Evolutionary conservation across 192 early-diverging fungal genomes (phyloP).

Genomic region (Martensiomyces pterosporus): DNA sequence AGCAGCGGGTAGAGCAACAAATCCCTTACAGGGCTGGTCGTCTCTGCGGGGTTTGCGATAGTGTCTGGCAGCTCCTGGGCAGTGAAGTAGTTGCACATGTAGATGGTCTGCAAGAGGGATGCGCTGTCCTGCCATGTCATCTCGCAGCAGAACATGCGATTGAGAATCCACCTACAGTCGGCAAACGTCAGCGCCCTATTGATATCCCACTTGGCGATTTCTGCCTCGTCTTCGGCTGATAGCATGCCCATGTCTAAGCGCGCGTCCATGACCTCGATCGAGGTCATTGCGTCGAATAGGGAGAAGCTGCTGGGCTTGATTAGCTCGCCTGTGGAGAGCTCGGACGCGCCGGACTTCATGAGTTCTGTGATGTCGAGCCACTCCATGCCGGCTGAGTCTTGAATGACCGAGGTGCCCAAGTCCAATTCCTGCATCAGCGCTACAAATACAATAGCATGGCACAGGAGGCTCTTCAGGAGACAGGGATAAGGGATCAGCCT

Average conservation of each 20-base stretch:
- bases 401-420: background rate
- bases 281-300: conserved; percentile 32
- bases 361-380: conserved; percentile 39
- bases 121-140: conserved; percentile 40
- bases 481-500: background rate
- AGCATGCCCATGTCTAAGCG: conserved; percentile 49
- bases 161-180: conserved; percentile 27
- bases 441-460: no score
- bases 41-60: background rate
- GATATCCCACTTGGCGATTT: conserved; percentile 34
- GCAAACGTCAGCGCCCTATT: conserved; percentile 9
- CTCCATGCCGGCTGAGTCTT: background rate
- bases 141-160: conserved; percentile 35
- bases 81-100: conserved; percentile 42
- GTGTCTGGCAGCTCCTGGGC: background rate
- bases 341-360: conserved; percentile 3
- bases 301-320: conserved; percentile 15
- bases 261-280: conserved; percentile 43
- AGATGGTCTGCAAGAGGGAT: conserved; percentile 40
- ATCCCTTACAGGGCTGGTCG: conserved; percentile 18
- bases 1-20: conserved; percentile 34
- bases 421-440: conserved; percentile 4
- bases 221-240: conserved; percentile 8
- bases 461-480: no score
- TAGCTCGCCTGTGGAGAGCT: conserved; percentile 28